Base-by-base conservation (phyloP, 2,329 filamentous ascomycete genomes). In the Epichloe elymi region DNA sequence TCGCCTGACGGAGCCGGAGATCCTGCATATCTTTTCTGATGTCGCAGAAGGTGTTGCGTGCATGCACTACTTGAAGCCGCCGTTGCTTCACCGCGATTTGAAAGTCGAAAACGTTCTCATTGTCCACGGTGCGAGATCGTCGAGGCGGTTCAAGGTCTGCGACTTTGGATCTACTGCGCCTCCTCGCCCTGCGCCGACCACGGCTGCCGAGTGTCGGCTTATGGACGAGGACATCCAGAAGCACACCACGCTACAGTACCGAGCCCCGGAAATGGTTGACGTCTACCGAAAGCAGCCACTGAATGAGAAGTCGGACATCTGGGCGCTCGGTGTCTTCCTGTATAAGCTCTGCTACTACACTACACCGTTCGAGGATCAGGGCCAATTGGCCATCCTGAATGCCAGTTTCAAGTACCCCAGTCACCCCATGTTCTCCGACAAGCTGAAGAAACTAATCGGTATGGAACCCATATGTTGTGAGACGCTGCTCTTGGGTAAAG, bases 301-400 rank as follows among this genome's bases (percentile, higher is more conserved):
- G 63, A 88, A 98, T 63, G 93, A 98, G 71, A 98, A 98, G 72
- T 94, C 90, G 46, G 93, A 98, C 67, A 96, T 98, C 33, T 98
- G 90, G 93, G 93, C 93, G 1, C 71, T 98, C 54, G 93, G 93
- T 5, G 93, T 98, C 41, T 72, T 98, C 53, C 70, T 98, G 50
- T 98, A 98, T 74, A 98, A 98, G 74, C 76, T 98, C 55, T 98
- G 93, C 73, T 98, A 97, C 69, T 98, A 98, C 69, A 98, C 93
- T 1, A 98, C 93, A 5, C 93, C 93, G 0, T 98, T 98, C 61
- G 93, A 98, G 69, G 91, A 97, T 56, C 89, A 95, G 63, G 93
- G 93, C 26, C 91, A 96, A 70, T 86, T 97, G 73, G 93, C 93
- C 12, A 98, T 98, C 56, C 72, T 98, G 54, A 97, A 97, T 64